phyloP scores from a whole-genome alignment of 2,329 filamentous ascomycete species.

The Fusarium lateritium region DNA sequence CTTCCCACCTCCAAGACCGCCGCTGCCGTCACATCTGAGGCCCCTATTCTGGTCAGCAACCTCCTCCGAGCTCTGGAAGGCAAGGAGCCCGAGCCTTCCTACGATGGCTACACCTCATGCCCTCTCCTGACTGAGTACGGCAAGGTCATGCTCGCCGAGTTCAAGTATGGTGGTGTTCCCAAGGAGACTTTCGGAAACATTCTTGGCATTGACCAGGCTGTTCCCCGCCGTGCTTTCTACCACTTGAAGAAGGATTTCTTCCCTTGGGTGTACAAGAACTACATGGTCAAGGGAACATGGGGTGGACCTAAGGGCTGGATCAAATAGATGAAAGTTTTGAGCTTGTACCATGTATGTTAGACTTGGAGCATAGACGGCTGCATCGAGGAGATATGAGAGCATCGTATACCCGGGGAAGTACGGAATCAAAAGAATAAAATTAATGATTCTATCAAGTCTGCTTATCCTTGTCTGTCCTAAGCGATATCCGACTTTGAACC shows the following conservation, averaged over 20 bases:
- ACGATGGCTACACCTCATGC: conserved; percentile 71
- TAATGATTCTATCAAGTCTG: background rate
- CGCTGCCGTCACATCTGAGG: conserved; percentile 66
- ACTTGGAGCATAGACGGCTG: conserved; percentile 17
- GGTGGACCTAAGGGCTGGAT: conserved; percentile 70
- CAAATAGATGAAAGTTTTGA: conserved; percentile 27
- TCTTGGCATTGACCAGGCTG: conserved; percentile 70
- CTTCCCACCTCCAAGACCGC: conserved; percentile 71
- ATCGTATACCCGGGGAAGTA: conserved; percentile 16
- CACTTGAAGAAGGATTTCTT: conserved; percentile 78
- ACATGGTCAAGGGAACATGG: conserved; percentile 74
- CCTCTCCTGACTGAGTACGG: conserved; percentile 70
- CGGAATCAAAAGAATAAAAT: conserved; percentile 3
- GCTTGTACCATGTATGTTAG: conserved; percentile 28
- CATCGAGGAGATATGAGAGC: background rate
- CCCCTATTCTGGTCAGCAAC: conserved; percentile 66
- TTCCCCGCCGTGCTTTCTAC: conserved; percentile 71
- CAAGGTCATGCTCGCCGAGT: conserved; percentile 75
- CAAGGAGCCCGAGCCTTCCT: conserved; percentile 59
- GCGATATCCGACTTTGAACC: background rate
- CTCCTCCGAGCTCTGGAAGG: conserved; percentile 62
- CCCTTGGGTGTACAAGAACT: conserved; percentile 74
- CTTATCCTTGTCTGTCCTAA: background rate
- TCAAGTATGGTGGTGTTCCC: conserved; percentile 74
- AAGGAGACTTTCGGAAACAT: conserved; percentile 72